A percentile compares a stretch with the other conserved stretches of the same genome.
Conservation (phyloP, 345 rosid genomes). For the Cardiospermum halicacabum region DNA sequence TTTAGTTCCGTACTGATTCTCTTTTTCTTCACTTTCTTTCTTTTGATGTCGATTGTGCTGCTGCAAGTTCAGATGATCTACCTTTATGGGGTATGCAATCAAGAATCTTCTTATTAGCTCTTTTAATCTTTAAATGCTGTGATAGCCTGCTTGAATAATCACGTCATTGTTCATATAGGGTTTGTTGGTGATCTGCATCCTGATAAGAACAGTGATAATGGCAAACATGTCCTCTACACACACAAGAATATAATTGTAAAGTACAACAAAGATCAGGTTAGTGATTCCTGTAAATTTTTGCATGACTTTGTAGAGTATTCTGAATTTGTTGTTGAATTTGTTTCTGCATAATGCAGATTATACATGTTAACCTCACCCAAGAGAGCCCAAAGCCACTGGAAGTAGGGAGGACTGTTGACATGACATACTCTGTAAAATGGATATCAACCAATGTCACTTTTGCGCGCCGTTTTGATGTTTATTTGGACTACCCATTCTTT, state of each 20-base stretch:
- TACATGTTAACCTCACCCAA: constrained; percentile 84
- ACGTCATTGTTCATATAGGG: constrained; percentile 35
- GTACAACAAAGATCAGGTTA: constrained; percentile 84
- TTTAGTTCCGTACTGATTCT: constrained; percentile 22
- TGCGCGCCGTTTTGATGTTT: constrained; percentile 90
- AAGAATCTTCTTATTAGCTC: background rate
- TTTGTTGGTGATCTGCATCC: constrained; percentile 82
- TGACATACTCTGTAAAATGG: constrained; percentile 94
- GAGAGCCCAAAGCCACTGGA: constrained; percentile 72
- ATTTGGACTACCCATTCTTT: constrained; percentile 89
- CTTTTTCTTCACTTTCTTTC: too few species aligned
- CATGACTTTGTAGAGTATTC: background rate
- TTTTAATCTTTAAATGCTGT: background rate
- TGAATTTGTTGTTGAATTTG: background rate
- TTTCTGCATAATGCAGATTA: constrained; percentile 46
- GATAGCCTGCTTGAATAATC: constrained; percentile 8
- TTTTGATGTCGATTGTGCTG: constrained; percentile 22
- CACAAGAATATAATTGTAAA: constrained; percentile 61
- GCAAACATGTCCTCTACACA: constrained; percentile 70
- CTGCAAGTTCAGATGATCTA: constrained; percentile 73
- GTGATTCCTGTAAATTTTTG: constrained; percentile 20
- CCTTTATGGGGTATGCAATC: constrained; percentile 79
- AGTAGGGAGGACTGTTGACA: constrained; percentile 52
- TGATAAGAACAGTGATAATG: constrained; percentile 71
- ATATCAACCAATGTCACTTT: constrained; percentile 55